Base-by-base conservation (phyloP, 305 asterid species). In the Fraxinus xanthoxyloides region DNA sequence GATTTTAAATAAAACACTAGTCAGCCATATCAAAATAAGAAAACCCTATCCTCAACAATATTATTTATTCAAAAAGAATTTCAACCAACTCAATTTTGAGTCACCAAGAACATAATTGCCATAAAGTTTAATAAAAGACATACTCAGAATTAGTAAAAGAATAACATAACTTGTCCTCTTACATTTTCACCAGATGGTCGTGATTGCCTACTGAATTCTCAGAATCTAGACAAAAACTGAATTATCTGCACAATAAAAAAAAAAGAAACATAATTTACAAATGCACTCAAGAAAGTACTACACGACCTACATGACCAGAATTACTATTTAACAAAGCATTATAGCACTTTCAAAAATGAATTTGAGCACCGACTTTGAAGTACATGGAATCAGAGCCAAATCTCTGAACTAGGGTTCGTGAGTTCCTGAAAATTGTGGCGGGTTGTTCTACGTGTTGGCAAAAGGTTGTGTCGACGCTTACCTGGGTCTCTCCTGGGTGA, bases 1-100 rank as follows among this genome's bases (percentile, higher is more conserved):
- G 84, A 82, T 28, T 81, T 80, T 80, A 31, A 80, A 81, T 77
- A 86, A 73, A 35, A 2, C 76, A 80, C 24, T 5, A 67, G 17
- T 23, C 61, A 67, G 70, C 23, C 75, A 46, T 73, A 63, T 76
- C 21, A 19, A 80, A 74, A 32, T 40, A 77, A 13, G 74, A 82
- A 30, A 63, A 80, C 78, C 28, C 69, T 48, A 73, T 7, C 36
- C 23, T 67, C 79, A 80, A 63, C 61, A 36, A 28, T 26, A 12
- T 63, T 43, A 77, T 65, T 54, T 79, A 31, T 78, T 82, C 32
- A 24, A 13, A 59, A 43, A 54, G 13, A 65, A 76, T 54, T 78
- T 24, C 10, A 63, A 24, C n/a, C 72, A 12, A 23, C 72, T 63
- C 34, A 63, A 23, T 24, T 63, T 63, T 61, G n/a, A 24, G 17